phyloP scores from a whole-genome alignment of 2,329 filamentous ascomycete species.

The Botrytis aclada region DNA sequence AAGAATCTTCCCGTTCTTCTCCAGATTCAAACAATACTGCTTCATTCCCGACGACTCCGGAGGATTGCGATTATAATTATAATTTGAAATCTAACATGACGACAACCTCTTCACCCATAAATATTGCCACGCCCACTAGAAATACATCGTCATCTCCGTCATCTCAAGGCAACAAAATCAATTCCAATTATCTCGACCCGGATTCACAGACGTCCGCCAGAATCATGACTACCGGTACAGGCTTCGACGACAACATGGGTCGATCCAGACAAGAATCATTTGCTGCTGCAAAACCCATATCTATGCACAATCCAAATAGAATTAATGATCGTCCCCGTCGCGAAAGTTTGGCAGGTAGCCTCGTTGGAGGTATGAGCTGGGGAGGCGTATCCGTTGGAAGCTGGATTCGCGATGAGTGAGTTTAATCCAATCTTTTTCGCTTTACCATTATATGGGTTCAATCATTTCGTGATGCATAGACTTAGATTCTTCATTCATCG shows the following conservation, averaged over 20 bases:
- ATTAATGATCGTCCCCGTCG: conserved; percentile 56
- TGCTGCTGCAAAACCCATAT: conserved; percentile 63
- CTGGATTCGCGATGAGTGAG: conserved; percentile 98
- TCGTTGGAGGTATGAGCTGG: conserved; percentile 90
- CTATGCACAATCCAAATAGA: conserved; percentile 61
- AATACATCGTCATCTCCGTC: conserved; percentile 40
- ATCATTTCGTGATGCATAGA: neutral
- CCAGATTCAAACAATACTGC: neutral
- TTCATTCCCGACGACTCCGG: neutral
- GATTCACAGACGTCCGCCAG: conserved; percentile 45
- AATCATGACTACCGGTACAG: conserved; percentile 50
- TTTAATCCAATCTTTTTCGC: conserved; percentile 33
- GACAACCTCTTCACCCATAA: conserved; percentile 37
- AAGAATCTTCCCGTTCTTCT: conserved; percentile 13
- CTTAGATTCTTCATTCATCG: neutral
- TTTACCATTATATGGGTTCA: neutral
- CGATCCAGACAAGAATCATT: conserved; percentile 59
- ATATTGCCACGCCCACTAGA: conserved; percentile 37
- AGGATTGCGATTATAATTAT: neutral
- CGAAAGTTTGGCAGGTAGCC: conserved; percentile 61
- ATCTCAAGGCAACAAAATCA: conserved; percentile 37
- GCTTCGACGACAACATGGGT: conserved; percentile 52
- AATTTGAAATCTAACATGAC: conserved; percentile 31
- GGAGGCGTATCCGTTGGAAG: conserved; percentile 93
- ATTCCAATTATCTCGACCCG: conserved; percentile 30